phyloP scores from a whole-genome alignment of 2,329 filamentous ascomycete species.

The Sphaerulina populicola region DNA sequence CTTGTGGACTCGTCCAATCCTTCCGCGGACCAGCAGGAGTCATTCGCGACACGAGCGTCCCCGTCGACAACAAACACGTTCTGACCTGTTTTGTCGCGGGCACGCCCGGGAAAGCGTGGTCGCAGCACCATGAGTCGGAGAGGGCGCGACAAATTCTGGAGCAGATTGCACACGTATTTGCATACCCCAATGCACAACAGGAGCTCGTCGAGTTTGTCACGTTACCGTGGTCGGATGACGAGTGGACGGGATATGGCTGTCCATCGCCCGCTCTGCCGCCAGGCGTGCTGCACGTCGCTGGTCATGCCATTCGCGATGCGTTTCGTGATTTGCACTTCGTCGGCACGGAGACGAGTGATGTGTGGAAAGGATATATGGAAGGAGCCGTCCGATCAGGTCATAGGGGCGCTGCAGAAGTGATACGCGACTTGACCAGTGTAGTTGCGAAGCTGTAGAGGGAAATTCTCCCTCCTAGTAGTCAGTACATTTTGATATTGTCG shows the following conservation, averaged over 20 bases:
- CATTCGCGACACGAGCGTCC: conserved; percentile 38
- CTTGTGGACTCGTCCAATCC: conserved; percentile 41
- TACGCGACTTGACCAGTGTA: conserved; percentile 12
- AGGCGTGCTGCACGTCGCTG: conserved; percentile 14
- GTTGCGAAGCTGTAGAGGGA: neutral
- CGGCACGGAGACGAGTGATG: conserved; percentile 45
- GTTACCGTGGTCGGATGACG: conserved; percentile 27
- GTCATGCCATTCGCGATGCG: conserved; percentile 13
- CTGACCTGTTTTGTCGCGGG: conserved; percentile 39
- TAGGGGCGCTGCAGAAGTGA: conserved; percentile 41
- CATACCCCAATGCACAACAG: conserved; percentile 14
- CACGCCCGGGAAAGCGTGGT: conserved; percentile 31
- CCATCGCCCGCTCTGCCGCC: conserved; percentile 18
- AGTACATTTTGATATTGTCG: no score
- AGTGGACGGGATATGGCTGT: conserved; percentile 21
- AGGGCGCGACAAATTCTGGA: conserved; percentile 29
- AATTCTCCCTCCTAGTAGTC: no score
- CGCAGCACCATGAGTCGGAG: conserved; percentile 20
- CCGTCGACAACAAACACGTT: conserved; percentile 14
- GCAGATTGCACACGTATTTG: conserved; percentile 30
- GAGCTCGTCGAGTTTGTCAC: conserved; percentile 24
- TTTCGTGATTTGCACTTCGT: conserved; percentile 43
- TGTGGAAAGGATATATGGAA: conserved; percentile 52
- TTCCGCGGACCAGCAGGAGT: conserved; percentile 41
- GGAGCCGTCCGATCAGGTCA: conserved; percentile 45